phyloP scores from a whole-genome alignment of 2,329 filamentous ascomycete genomes.

The Colletotrichum cuscutae region DNA sequence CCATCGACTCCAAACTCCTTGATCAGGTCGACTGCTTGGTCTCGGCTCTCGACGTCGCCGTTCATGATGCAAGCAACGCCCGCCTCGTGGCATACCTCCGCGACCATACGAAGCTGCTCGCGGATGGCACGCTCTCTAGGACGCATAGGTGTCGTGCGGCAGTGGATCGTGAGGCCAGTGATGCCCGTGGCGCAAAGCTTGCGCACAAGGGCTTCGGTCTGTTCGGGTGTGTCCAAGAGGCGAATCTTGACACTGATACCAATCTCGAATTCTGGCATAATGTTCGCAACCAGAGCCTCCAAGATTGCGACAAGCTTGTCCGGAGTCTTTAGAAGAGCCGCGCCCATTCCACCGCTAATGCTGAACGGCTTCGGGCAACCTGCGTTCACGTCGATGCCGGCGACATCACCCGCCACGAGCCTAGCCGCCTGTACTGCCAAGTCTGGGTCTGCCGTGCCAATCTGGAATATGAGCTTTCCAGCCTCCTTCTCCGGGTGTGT shows the following conservation, averaged over 20 bases:
- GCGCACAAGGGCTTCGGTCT: conserved; percentile 82
- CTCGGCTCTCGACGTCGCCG: conserved; percentile 83
- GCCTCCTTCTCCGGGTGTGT: conserved; percentile 83
- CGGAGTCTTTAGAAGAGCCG: conserved; percentile 85
- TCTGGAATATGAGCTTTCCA: conserved; percentile 84
- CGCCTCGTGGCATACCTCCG: conserved; percentile 79
- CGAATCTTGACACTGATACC: conserved; percentile 98
- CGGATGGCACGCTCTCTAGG: conserved; percentile 89
- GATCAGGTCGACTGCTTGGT: conserved; percentile 77
- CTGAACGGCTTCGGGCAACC: conserved; percentile 99
- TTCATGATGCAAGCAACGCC: conserved; percentile 97
- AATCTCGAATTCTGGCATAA: conserved; percentile 82
- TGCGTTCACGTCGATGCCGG: conserved; percentile 95
- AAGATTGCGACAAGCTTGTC: conserved; percentile 87
- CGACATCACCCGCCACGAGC: conserved; percentile 86
- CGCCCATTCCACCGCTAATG: conserved; percentile 94
- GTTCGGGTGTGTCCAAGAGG: conserved; percentile 78
- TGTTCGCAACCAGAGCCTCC: conserved; percentile 81
- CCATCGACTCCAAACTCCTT: conserved; percentile 87
- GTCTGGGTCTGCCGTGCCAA: conserved; percentile 87
- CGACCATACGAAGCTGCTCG: conserved; percentile 86
- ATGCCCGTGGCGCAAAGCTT: conserved; percentile 88
- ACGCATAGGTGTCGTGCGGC: conserved; percentile 95
- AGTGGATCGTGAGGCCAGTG: conserved; percentile 91
- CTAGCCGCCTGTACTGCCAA: conserved; percentile 86